These are phyloP conservation scores for Corinectria fuckeliana DNA, from an alignment of 2,329 filamentous ascomycete species.

Conservation along the genomic window DNA sequence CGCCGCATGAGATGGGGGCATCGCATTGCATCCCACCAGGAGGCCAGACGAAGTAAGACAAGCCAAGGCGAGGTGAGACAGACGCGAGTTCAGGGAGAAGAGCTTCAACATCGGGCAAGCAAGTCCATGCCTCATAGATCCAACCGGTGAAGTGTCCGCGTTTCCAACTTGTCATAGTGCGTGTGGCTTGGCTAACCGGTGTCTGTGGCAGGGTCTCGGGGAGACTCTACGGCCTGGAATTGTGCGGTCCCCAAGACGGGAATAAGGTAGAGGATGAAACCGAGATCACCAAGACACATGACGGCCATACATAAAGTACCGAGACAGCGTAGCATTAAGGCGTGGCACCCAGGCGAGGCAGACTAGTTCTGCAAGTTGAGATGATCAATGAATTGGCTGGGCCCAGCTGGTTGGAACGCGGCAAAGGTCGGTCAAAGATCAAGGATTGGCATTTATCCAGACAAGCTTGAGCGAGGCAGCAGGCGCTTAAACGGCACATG, in stretches of 20 bases:
- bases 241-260: background rate
- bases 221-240: constrained; percentile 9
- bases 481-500: constrained; percentile 21
- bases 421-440: constrained; percentile 13
- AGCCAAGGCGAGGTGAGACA: background rate
- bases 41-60: background rate
- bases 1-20: constrained; percentile 1
- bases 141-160: background rate
- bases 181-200: background rate
- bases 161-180: background rate
- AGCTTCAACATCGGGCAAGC: background rate
- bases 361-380: constrained; percentile 7
- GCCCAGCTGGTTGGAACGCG: background rate
- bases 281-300: constrained; percentile 3
- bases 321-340: constrained; percentile 11
- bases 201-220: constrained; percentile 8
- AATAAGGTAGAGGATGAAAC: constrained; percentile 2
- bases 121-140: background rate
- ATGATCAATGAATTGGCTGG: background rate
- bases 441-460: background rate
- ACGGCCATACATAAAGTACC: background rate
- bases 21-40: background rate
- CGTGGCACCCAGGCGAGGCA: background rate
- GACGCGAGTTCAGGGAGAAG: background rate
- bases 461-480: background rate